Evolutionary conservation across 2,329 filamentous ascomycete species (phyloP).

Genomic region (Paracoccidioides brasiliensis): DNA sequence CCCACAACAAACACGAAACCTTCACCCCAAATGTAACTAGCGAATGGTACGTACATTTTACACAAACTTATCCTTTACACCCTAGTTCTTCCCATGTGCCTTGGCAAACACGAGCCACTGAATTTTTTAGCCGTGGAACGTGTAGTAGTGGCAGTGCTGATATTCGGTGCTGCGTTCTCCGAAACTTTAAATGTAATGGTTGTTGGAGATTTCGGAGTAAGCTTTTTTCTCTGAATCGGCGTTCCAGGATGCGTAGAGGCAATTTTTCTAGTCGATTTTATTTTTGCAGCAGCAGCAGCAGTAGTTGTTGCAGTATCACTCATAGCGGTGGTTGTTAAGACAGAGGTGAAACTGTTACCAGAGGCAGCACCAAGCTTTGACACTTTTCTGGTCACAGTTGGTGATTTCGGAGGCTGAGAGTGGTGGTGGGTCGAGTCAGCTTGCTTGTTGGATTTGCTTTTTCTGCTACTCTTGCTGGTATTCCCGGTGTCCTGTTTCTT

Average conservation of each 20-base stretch:
- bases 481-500: constrained; percentile 9
- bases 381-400: constrained; percentile 7
- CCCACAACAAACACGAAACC: too few species aligned
- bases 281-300: neutral
- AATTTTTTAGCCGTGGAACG: neutral
- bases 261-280: neutral
- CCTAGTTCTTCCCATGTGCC: neutral
- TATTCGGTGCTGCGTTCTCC: neutral
- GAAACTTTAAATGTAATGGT: constrained; percentile 2
- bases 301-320: constrained; percentile 2
- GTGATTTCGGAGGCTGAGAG: constrained; percentile 17
- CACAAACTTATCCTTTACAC: neutral
- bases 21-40: too few species aligned
- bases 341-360: constrained; percentile 6
- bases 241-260: constrained; percentile 11
- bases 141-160: neutral
- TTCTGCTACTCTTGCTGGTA: constrained; percentile 13
- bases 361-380: constrained; percentile 5
- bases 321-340: constrained; percentile 2
- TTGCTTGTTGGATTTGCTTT: constrained; percentile 14
- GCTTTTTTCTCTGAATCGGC: constrained; percentile 22
- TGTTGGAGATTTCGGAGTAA: constrained; percentile 23
- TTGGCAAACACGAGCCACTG: neutral
- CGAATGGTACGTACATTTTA: too few species aligned
- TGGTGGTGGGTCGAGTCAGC: constrained; percentile 7